phyloP scores from a whole-genome alignment of 805 yeast species.

The Starmerella davenportii region DNA sequence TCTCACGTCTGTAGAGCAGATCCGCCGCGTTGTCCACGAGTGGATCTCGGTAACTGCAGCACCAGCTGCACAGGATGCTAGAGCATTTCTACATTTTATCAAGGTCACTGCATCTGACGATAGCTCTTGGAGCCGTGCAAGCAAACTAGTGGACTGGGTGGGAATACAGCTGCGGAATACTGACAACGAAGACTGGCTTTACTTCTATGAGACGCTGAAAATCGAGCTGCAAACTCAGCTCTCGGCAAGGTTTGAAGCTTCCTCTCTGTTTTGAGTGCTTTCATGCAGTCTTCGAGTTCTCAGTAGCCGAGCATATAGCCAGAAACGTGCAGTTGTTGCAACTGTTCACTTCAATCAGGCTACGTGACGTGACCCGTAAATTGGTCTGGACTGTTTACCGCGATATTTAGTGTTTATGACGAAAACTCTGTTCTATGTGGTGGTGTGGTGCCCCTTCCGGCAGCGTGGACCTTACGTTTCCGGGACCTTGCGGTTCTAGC shows the following conservation, averaged over 20 bases:
- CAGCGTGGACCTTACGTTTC: too few relatives aligned
- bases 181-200: slow-evolving; percentile 1
- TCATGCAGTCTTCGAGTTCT: too few relatives aligned
- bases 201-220: slow-evolving; percentile 1
- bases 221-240: slow-evolving; percentile 1
- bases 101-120: slow-evolving; percentile 1
- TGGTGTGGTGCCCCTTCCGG: too few relatives aligned
- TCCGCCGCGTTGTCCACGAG: slow-evolving; percentile 1
- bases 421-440: too few relatives aligned
- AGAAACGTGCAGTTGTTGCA: too few relatives aligned
- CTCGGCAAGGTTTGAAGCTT: neutral
- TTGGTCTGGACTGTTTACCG: too few relatives aligned
- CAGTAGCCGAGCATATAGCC: too few relatives aligned
- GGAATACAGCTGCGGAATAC: neutral
- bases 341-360: too few relatives aligned
- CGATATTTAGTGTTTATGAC: too few relatives aligned
- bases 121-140: slow-evolving; percentile 5
- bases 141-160: slow-evolving; percentile 4
- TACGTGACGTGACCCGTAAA: too few relatives aligned
- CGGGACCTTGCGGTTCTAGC: too few relatives aligned
- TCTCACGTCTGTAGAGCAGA: neutral
- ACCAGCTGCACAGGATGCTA: slow-evolving; percentile 8
- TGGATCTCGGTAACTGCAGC: slow-evolving; percentile 5
- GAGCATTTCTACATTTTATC: slow-evolving; percentile 4
- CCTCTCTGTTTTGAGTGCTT: too few relatives aligned